Evolutionary conservation across 192 early-diverging fungal genomes (phyloP).

Genomic region (Lobosporangium transversale): DNA sequence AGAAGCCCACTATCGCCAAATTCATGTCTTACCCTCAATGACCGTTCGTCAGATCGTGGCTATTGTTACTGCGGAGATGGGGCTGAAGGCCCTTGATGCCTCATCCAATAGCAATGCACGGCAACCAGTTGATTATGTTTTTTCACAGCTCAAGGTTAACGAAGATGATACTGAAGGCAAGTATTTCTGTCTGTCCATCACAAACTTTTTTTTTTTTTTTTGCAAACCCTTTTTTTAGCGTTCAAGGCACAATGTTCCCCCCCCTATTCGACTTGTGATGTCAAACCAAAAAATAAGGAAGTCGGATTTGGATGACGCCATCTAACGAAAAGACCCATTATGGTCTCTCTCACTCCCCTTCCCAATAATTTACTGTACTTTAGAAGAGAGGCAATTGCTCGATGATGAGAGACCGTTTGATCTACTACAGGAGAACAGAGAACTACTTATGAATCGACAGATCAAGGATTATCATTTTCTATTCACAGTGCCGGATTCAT

Average conservation of each 20-base stretch:
- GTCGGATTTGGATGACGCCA: too few species aligned
- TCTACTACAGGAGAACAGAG: slow-evolving; percentile 29
- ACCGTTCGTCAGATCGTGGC: slow-evolving; percentile 30
- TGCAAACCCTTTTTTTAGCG: too few species aligned
- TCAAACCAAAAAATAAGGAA: too few species aligned
- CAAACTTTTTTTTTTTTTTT: too few species aligned
- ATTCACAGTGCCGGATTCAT: slow-evolving; percentile 47
- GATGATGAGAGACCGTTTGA: slow-evolving; percentile 45
- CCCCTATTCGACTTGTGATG: too few species aligned
- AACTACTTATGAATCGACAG: slow-evolving; percentile 28
- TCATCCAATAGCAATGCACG: background rate
- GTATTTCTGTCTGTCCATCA: background rate
- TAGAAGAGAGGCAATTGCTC: slow-evolving; percentile 35
- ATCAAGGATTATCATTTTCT: slow-evolving; percentile 52
- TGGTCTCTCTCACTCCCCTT: too few species aligned
- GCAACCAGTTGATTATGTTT: slow-evolving; percentile 20
- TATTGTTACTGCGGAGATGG: slow-evolving; percentile 40
- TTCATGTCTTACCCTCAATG: slow-evolving; percentile 33
- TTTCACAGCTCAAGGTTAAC: slow-evolving; percentile 39
- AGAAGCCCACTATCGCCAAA: slow-evolving; percentile 41
- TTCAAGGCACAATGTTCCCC: too few species aligned
- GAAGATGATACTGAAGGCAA: slow-evolving; percentile 37
- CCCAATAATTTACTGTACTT: too few species aligned
- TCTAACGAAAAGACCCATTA: too few species aligned
- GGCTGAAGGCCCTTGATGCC: slow-evolving; percentile 23